A percentile compares a stretch with the other conserved stretches of the same genome.
phyloP scores from a whole-genome alignment of 768 basidiomycete species.

The Pulveroboletus sp. region DNA sequence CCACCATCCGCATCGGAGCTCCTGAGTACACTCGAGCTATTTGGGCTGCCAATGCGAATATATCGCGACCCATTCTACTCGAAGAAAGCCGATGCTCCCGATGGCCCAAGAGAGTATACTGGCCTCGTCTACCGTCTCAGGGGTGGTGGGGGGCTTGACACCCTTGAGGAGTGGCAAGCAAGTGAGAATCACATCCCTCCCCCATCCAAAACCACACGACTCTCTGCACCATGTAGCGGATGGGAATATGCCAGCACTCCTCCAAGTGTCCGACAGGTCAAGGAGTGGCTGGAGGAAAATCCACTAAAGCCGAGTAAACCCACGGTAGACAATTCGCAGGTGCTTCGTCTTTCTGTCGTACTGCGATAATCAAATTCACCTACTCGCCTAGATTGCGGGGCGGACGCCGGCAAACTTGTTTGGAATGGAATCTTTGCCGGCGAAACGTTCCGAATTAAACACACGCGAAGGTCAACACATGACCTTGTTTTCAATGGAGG shows the following conservation, averaged over 20 bases:
- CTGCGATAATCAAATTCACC: neutral
- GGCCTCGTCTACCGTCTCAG: constrained; percentile 71
- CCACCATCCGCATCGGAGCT: constrained; percentile 53
- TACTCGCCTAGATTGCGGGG: constrained; percentile 52
- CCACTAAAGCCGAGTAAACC: constrained; percentile 13
- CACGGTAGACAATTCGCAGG: constrained; percentile 47
- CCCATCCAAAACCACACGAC: neutral
- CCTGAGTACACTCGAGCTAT: constrained; percentile 37
- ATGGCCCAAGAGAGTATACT: constrained; percentile 67
- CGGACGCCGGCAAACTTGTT: constrained; percentile 72
- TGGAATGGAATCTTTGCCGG: constrained; percentile 59
- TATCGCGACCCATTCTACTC: constrained; percentile 85
- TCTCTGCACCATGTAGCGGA: constrained; percentile 40
- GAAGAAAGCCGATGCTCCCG: constrained; percentile 61
- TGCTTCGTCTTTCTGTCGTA: constrained; percentile 12
- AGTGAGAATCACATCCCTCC: constrained; percentile 3
- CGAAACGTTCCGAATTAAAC: constrained; percentile 33
- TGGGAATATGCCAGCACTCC: constrained; percentile 82
- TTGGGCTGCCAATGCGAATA: constrained; percentile 51
- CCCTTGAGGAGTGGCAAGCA: constrained; percentile 57
- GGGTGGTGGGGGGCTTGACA: constrained; percentile 47
- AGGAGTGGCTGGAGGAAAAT: constrained; percentile 45
- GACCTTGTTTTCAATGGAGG: constrained; percentile 76
- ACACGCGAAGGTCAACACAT: constrained; percentile 66
- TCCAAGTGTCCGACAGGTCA: constrained; percentile 53